A percentile compares a stretch with the other conserved stretches of the same genome.
Evolutionary conservation across 495 filamentous ascomycete species (phyloP).

Genomic region (Amorphotheca resinae): DNA sequence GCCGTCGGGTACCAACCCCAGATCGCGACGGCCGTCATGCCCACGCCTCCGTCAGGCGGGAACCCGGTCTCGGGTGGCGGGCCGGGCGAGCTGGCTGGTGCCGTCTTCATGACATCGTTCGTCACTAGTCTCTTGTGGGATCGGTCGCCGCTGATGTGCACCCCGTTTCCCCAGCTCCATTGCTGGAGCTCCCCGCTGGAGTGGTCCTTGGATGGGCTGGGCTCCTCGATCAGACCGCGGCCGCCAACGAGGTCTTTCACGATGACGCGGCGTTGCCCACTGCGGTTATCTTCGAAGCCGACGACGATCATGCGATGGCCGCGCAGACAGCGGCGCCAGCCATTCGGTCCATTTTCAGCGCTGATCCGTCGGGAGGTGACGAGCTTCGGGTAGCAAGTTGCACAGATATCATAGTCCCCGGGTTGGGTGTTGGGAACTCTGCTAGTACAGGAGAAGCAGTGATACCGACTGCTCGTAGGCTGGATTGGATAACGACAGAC

Average conservation of each 20-base stretch:
- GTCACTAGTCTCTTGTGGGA: slow-evolving; percentile 12
- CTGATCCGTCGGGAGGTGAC: slow-evolving; percentile 47
- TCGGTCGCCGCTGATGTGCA: slow-evolving; percentile 9
- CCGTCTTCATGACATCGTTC: slow-evolving; percentile 29
- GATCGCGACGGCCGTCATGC: slow-evolving; percentile 43
- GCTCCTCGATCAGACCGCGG: slow-evolving; percentile 43
- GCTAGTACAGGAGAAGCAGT: slow-evolving; percentile 45
- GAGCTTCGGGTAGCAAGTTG: slow-evolving; percentile 57
- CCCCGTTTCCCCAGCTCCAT: slow-evolving; percentile 18
- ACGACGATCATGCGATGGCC: slow-evolving; percentile 83
- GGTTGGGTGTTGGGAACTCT: slow-evolving; percentile 37
- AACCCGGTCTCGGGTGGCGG: slow-evolving; percentile 25
- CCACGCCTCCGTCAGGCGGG: slow-evolving; percentile 60
- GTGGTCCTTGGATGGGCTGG: slow-evolving; percentile 17
- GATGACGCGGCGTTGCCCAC: slow-evolving; percentile 43
- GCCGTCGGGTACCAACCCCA: slow-evolving; percentile 65
- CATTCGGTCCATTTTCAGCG: slow-evolving; percentile 58
- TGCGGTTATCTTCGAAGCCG: slow-evolving; percentile 51
- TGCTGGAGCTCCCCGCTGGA: slow-evolving; percentile 14
- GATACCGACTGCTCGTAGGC: slow-evolving; percentile 52
- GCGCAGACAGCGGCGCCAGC: slow-evolving; percentile 66
- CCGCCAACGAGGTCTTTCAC: slow-evolving; percentile 65
- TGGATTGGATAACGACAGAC: slow-evolving; percentile 60
- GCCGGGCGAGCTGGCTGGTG: slow-evolving; percentile 8
- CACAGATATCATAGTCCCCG: slow-evolving; percentile 79